These are phyloP conservation scores for Aspergillus diversus DNA, from an alignment of 495 filamentous ascomycete species.

Conservation along the genomic window DNA sequence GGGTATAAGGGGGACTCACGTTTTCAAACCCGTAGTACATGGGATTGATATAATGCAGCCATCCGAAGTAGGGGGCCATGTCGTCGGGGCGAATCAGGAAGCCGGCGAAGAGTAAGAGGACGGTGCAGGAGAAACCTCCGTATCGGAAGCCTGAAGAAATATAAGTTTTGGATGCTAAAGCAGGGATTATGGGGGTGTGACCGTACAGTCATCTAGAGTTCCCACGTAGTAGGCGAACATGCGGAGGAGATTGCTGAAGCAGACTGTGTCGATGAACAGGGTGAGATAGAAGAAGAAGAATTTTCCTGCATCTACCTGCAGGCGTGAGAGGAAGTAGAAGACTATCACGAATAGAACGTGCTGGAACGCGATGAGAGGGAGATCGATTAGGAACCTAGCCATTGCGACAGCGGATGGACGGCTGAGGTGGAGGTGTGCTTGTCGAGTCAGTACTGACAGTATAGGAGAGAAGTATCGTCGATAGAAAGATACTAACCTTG, in stretches of 20 bases:
- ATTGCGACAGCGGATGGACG: conserved; percentile 7
- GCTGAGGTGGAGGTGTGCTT: conserved; percentile 8
- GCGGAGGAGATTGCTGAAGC: conserved; percentile 13
- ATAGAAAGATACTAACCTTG: conserved; percentile 10
- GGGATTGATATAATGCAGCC: conserved; percentile 73
- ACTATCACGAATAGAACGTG: conserved; percentile 5
- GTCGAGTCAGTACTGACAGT: not conserved
- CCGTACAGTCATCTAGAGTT: conserved; percentile 8
- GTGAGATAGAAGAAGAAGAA: conserved; percentile 16
- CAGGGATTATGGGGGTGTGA: not conserved
- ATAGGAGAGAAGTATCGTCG: too few relatives aligned
- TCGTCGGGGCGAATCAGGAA: conserved; percentile 62
- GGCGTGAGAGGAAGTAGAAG: conserved; percentile 2
- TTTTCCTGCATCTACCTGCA: conserved; percentile 8
- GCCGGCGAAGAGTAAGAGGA: conserved; percentile 60
- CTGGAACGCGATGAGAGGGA: conserved; percentile 7
- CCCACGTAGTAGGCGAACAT: conserved; percentile 15
- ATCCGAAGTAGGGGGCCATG: conserved; percentile 76
- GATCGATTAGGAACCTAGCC: conserved; percentile 7
- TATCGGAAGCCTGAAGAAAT: conserved; percentile 3
- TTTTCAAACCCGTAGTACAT: conserved; percentile 71
- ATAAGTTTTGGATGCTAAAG: not conserved
- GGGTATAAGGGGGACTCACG: conserved; percentile 29
- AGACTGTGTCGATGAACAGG: conserved; percentile 9
- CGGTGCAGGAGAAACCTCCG: conserved; percentile 43